Conservation (phyloP, 495 filamentous ascomycete genomes). For the Echria macrotheca region DNA sequence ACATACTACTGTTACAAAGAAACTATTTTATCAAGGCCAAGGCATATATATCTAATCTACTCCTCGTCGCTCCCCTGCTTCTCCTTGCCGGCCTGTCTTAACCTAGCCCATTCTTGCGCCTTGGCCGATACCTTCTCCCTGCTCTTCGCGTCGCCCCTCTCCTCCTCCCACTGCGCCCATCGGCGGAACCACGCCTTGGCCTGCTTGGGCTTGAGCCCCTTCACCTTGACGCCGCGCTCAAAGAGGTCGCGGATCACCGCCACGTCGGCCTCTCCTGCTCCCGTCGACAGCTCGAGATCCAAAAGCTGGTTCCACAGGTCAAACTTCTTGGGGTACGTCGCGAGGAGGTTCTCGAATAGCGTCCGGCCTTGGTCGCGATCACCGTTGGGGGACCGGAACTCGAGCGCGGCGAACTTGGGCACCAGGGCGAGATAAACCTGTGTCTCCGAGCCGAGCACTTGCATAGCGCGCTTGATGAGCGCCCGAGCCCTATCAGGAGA, state of each 20-base stretch:
- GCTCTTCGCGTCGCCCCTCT: constrained; percentile 63
- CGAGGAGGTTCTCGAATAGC: constrained; percentile 82
- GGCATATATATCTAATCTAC: too few species aligned
- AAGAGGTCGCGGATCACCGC: constrained; percentile 63
- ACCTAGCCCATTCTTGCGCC: constrained; percentile 59
- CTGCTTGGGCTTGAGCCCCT: constrained; percentile 64
- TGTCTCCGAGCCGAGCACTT: constrained; percentile 59
- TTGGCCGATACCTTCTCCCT: constrained; percentile 66
- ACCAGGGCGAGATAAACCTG: constrained; percentile 71
- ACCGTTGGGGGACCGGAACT: constrained; percentile 79
- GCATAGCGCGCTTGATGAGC: constrained; percentile 78
- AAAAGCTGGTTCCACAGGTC: constrained; percentile 90
- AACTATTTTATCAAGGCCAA: too few species aligned
- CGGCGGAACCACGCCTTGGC: constrained; percentile 78
- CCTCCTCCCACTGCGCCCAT: constrained; percentile 77
- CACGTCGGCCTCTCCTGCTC: constrained; percentile 50
- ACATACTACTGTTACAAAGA: too few species aligned
- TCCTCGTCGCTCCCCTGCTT: constrained; percentile 24
- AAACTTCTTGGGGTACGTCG: constrained; percentile 77
- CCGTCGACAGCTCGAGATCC: constrained; percentile 65
- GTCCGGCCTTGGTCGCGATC: constrained; percentile 89
- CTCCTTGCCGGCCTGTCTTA: constrained; percentile 26
- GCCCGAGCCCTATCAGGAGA: constrained; percentile 69
- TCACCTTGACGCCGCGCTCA: constrained; percentile 67
- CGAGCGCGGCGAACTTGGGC: constrained; percentile 80